phyloP scores from a whole-genome alignment of 2,329 filamentous ascomycete genomes.

The Penicillium paneum region DNA sequence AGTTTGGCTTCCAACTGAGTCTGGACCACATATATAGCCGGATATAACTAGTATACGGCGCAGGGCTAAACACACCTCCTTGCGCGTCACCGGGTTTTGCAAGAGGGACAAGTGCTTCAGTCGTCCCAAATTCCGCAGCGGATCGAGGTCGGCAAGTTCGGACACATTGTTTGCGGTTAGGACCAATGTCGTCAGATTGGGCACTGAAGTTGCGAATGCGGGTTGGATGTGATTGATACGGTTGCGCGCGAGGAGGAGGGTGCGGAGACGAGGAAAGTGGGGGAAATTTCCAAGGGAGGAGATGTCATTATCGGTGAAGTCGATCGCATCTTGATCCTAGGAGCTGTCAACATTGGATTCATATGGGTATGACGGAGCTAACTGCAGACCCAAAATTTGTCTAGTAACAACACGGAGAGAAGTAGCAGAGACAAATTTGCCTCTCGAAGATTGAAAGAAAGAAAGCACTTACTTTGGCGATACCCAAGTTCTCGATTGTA shows the following conservation, averaged over 20 bases:
- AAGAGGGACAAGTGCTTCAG: slow-evolving; percentile 77
- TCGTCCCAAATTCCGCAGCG: slow-evolving; percentile 64
- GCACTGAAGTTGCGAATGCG: slow-evolving; percentile 69
- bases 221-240: slow-evolving; percentile 79
- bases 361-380: neutral
- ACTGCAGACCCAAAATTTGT: neutral
- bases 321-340: slow-evolving; percentile 91
- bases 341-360: slow-evolving; percentile 6
- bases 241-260: slow-evolving; percentile 85
- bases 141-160: slow-evolving; percentile 84
- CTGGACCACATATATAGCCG: neutral
- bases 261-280: slow-evolving; percentile 80
- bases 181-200: slow-evolving; percentile 77
- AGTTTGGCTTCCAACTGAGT: neutral
- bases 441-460: neutral
- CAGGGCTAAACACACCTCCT: slow-evolving; percentile 65
- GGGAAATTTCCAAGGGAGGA: slow-evolving; percentile 87
- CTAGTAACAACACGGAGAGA: neutral
- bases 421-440: neutral
- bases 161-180: slow-evolving; percentile 77
- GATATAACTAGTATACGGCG: neutral
- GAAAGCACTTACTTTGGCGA: slow-evolving; percentile 69
- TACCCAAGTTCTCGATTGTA: slow-evolving; percentile 94
- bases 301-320: slow-evolving; percentile 98
- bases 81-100: slow-evolving; percentile 87